phyloP scores from a whole-genome alignment of 805 yeast genomes.

The Schwanniomyces yamadae region DNA sequence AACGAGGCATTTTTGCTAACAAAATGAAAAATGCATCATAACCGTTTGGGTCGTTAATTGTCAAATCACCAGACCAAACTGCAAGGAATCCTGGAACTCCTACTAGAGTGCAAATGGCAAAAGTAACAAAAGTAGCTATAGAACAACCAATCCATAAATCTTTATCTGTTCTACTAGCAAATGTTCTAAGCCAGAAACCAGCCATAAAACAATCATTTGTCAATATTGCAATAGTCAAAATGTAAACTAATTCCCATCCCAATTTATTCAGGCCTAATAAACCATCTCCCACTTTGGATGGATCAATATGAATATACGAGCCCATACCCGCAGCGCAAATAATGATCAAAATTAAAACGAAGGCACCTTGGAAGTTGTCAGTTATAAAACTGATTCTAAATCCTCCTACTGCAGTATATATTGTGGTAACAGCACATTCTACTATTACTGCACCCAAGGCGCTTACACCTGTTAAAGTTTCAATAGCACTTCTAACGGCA shows the following conservation, averaged over 20 bases:
- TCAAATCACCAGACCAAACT: constrained; percentile 80
- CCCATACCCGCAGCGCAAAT: constrained; percentile 82
- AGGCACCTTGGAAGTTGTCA: constrained; percentile 78
- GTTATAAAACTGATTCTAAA: constrained; percentile 85
- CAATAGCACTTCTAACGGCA: constrained; percentile 74
- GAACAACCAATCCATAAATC: constrained; percentile 76
- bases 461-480: constrained; percentile 72
- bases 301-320: constrained; percentile 62
- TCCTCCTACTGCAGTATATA: constrained; percentile 87
- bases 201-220: constrained; percentile 89
- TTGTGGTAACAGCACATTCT: constrained; percentile 82
- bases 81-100: constrained; percentile 87
- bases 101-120: constrained; percentile 63
- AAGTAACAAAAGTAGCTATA: constrained; percentile 67
- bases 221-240: constrained; percentile 79
- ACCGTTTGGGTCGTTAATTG: constrained; percentile 54
- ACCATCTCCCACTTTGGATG: constrained; percentile 61
- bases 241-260: constrained; percentile 89
- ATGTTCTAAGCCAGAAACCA: constrained; percentile 93
- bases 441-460: constrained; percentile 81
- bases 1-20: constrained; percentile 69
- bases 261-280: constrained; percentile 63
- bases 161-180: constrained; percentile 76
- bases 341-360: constrained; percentile 64
- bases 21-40: constrained; percentile 71